These are phyloP conservation scores for Geum urbanum DNA, from an alignment of 306 rosid genomes.

Conservation along the genomic window DNA sequence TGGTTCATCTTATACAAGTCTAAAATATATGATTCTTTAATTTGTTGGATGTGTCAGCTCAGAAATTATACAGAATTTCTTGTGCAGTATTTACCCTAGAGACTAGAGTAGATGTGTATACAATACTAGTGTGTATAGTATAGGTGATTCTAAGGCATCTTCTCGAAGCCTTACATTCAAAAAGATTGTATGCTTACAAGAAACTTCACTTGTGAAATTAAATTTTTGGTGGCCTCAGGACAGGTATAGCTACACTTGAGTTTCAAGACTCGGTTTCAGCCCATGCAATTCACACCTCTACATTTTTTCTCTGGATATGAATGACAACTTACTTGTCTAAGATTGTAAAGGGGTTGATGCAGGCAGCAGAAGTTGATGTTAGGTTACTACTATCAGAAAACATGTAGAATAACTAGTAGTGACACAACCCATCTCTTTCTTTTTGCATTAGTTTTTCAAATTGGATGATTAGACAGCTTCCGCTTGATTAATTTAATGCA, in stretches of 20 bases:
- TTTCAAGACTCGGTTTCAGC: too few relatives aligned
- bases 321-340: too few relatives aligned
- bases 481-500: too few relatives aligned
- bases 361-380: too few relatives aligned
- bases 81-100: slow-evolving; percentile 20
- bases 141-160: slow-evolving; percentile 25
- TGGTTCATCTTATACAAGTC: slow-evolving; percentile 34
- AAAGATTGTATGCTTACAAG: slow-evolving; percentile 9
- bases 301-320: too few relatives aligned
- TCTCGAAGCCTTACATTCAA: slow-evolving; percentile 4
- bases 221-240: slow-evolving; percentile 1
- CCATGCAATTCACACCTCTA: too few relatives aligned
- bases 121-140: slow-evolving; percentile 18
- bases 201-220: slow-evolving; percentile 24
- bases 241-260: neutral
- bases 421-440: too few relatives aligned
- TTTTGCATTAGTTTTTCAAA: too few relatives aligned
- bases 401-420: too few relatives aligned
- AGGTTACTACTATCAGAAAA: too few relatives aligned
- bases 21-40: slow-evolving; percentile 55
- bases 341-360: too few relatives aligned
- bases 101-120: slow-evolving; percentile 10
- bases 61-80: slow-evolving; percentile 21
- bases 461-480: too few relatives aligned
- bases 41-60: slow-evolving; percentile 40